Evolutionary conservation across 768 basidiomycete genomes (phyloP), one percentile per base, ranked within the genome.

Genomic region (Xanthoconium purpureum): DNA sequence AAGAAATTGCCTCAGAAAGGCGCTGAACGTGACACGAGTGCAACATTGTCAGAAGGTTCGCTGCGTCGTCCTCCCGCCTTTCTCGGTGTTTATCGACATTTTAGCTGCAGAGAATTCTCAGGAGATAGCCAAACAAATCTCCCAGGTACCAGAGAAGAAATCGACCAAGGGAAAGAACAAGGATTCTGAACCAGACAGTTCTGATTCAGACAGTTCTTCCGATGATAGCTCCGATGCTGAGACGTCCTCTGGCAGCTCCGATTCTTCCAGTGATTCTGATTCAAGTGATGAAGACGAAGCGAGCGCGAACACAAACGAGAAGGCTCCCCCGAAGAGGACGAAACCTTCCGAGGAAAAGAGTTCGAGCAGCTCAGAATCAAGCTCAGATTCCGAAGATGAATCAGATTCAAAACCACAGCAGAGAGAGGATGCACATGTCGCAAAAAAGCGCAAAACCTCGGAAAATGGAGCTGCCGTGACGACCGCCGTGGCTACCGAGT

Each of bases 401-500:
- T 43, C 55, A 1, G 55, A 52, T 2, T 48, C 55, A 6, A 36
- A 42, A 5, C 17, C 53, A 37, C 13, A 50, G 35, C 42, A 17
- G 32, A 37, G 58, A 30, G 48, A 55, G 29, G 48, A 56, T 8
- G 50, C 53, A 1, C 77, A 71, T 50, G 73, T 77, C 13, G 76
- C 78, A 0, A 89, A 91, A 70, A 89, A 83, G 66, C 84, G 83
- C 37, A 80, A 80, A 48, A 82, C 76, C 0, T 74, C 78, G n/a
- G 77, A 76, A 53, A 74, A 68, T 47, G 84, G 84, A 17, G 69
- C 75, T 36, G 78, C 82, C 10, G 75, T 82, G 4, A 61, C 76
- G 2, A 84, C 80, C 4, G 73, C 78, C 15, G 74, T 77, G 12
- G 71, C 74, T 36, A 33, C 38, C 38, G n/a, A 5, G 4, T 52